Base-by-base conservation (phyloP, 352 stramenopile genomes). In the Phytophthora syringae region DNA sequence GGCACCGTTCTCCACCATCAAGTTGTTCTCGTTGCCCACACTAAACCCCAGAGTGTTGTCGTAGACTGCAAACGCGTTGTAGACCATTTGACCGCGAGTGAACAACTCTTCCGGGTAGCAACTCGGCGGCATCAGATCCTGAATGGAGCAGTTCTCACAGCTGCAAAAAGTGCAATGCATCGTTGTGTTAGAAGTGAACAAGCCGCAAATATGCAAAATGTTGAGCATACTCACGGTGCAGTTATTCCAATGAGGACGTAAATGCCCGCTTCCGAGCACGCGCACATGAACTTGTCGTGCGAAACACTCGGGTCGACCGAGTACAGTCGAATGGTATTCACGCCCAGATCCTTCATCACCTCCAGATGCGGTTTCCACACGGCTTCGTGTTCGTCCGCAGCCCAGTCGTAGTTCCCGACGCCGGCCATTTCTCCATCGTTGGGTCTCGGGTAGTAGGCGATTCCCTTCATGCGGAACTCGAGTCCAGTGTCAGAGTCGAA, bases 241-340 rank as follows among this genome's bases (percentile, higher is more conserved):
- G 74, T 74, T 36, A 94, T 74, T 20, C 82, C 86, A 1, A 94
- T 34, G 32, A 94, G 70, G 5, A 90, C 78, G 69, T 94, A 94
- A 60, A 94, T 94, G 1, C 84, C 84, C 6, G 73, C 74, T 25
- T 92, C 64, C 3, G 79, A 77, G 37, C 70, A 84, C 20, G 80
- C 84, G 59, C 84, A 93, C 84, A 93, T 93, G 71, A 93, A 93
- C 60, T 91, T 89, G 74, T 93, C 84, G 57, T 93, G 84, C 3
- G 77, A 71, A 28, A 82, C 70, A 51, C 72, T 70, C 30, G 84
- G 84, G 49, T 93, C 79, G 0, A 93, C 56, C 25, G 79, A 84
- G 67, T 93, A 93, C 16, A 93, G 51, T 1, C 84, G 84, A 52
- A 93, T 76, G 7, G 81, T 84, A 49, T 93, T 93, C 25, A 90